These are phyloP conservation scores for Candida coquimbonensis DNA, from an alignment of 805 yeast genomes.

Conservation along the genomic window DNA sequence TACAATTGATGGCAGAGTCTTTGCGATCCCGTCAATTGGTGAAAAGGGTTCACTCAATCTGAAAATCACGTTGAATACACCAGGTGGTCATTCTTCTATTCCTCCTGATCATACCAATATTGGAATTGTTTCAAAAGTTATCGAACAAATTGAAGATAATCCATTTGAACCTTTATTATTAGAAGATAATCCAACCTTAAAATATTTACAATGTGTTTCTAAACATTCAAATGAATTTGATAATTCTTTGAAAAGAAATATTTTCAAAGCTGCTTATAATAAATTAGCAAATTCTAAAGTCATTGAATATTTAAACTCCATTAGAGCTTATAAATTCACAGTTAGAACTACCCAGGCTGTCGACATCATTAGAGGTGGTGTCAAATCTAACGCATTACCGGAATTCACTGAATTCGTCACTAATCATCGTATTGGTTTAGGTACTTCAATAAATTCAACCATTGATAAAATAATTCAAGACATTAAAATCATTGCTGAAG, in stretches of 20 bases:
- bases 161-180: slow-evolving; percentile 43
- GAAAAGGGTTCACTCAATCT: slow-evolving; percentile 58
- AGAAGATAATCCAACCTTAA: slow-evolving; percentile 46
- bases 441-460: slow-evolving; percentile 26
- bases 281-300: slow-evolving; percentile 30
- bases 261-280: slow-evolving; percentile 29
- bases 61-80: slow-evolving; percentile 43
- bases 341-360: slow-evolving; percentile 36
- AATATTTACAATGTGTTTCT: slow-evolving; percentile 56
- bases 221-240: slow-evolving; percentile 30
- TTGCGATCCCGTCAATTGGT: slow-evolving; percentile 51
- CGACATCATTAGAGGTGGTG: slow-evolving; percentile 26
- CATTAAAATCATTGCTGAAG: slow-evolving; percentile 32
- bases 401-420: slow-evolving; percentile 39
- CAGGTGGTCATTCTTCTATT: slow-evolving; percentile 68
- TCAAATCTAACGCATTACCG: slow-evolving; percentile 33
- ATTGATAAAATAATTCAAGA: slow-evolving; percentile 28
- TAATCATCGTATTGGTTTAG: slow-evolving; percentile 49
- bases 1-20: slow-evolving; percentile 27
- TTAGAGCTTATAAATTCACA: slow-evolving; percentile 38
- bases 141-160: slow-evolving; percentile 46
- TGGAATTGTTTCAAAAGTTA: slow-evolving; percentile 54
- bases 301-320: slow-evolving; percentile 27
- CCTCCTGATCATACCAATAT: slow-evolving; percentile 73
- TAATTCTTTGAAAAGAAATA: slow-evolving; percentile 18